Conservation (phyloP, 1,284 basidiomycete species). For the Sutorius eximius region DNA sequence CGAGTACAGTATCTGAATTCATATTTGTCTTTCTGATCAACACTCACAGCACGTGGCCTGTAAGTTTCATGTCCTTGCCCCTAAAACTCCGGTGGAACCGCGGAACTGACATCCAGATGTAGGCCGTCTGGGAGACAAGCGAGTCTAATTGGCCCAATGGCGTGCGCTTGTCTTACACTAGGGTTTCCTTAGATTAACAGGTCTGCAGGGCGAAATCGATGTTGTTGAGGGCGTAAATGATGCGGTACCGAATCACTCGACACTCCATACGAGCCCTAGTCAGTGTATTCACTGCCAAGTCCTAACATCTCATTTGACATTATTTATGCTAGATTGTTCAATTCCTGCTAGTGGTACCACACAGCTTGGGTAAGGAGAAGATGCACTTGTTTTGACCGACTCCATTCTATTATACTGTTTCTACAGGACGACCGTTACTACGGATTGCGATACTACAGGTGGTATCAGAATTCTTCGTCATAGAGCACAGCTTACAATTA, state of each 20-base stretch:
- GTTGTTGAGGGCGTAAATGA: conserved; percentile 42
- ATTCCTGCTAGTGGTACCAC: conserved; percentile 25
- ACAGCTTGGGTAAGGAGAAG: conserved; percentile 21
- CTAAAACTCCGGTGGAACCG: not conserved
- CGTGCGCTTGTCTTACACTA: conserved; percentile 27
- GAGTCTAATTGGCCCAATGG: conserved; percentile 51
- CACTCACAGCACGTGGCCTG: conserved; percentile 48
- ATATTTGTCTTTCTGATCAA: not conserved
- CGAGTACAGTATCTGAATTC: not conserved
- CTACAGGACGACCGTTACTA: conserved; percentile 15
- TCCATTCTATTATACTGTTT: conserved; percentile 6
- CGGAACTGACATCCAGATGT: conserved; percentile 8
- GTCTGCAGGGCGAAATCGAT: conserved; percentile 44
- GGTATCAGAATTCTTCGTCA: not conserved
- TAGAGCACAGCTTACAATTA: conserved; percentile 2
- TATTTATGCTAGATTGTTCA: conserved; percentile 15
- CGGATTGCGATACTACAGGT: conserved; percentile 40
- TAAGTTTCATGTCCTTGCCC: conserved; percentile 11
- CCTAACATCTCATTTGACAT: not conserved
- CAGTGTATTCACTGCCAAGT: not conserved
- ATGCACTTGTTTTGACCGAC: too few relatives aligned
- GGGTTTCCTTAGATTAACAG: not conserved
- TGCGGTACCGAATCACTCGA: conserved; percentile 37
- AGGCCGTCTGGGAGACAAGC: conserved; percentile 54
- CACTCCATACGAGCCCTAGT: conserved; percentile 45